phyloP scores from a whole-genome alignment of 768 basidiomycete species.

The Tricholoma terreum region DNA sequence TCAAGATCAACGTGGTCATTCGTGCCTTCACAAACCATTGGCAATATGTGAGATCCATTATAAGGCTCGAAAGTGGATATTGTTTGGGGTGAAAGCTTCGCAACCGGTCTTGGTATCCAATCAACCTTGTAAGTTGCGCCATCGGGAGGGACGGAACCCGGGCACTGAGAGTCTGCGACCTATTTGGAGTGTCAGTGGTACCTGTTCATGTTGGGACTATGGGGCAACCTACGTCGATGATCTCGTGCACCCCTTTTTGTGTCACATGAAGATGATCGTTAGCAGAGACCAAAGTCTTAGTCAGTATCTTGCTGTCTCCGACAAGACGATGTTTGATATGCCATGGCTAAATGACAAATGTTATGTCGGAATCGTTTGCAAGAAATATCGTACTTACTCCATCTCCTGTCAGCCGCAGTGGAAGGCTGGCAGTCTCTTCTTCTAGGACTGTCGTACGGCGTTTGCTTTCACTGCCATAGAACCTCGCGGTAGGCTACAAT shows the following conservation, averaged over 20 bases:
- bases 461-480: slow-evolving; percentile 65
- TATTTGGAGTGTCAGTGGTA: slow-evolving; percentile 32
- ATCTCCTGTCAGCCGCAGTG: slow-evolving; percentile 87
- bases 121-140: slow-evolving; percentile 68
- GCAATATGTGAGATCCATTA: slow-evolving; percentile 74
- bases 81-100: slow-evolving; percentile 59
- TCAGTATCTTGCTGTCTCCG: slow-evolving; percentile 39
- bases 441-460: slow-evolving; percentile 68
- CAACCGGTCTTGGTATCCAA: slow-evolving; percentile 78
- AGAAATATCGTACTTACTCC: slow-evolving; percentile 50
- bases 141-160: slow-evolving; percentile 61
- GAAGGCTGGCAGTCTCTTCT: slow-evolving; percentile 67
- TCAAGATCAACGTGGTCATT: slow-evolving; percentile 83
- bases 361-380: background rate
- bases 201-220: background rate
- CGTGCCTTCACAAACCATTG: slow-evolving; percentile 78
- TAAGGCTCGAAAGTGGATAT: slow-evolving; percentile 53
- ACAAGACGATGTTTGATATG: slow-evolving; percentile 65
- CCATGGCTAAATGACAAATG: slow-evolving; percentile 78
- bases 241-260: slow-evolving; percentile 73
- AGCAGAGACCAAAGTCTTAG: slow-evolving; percentile 47
- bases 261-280: slow-evolving; percentile 75
- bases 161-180: slow-evolving; percentile 84
- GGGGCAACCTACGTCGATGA: slow-evolving; percentile 52
- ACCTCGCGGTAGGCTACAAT: slow-evolving; percentile 77